Evolutionary conservation across 208 protist genomes (phyloP).

Genomic region (Crithidia bombi): DNA sequence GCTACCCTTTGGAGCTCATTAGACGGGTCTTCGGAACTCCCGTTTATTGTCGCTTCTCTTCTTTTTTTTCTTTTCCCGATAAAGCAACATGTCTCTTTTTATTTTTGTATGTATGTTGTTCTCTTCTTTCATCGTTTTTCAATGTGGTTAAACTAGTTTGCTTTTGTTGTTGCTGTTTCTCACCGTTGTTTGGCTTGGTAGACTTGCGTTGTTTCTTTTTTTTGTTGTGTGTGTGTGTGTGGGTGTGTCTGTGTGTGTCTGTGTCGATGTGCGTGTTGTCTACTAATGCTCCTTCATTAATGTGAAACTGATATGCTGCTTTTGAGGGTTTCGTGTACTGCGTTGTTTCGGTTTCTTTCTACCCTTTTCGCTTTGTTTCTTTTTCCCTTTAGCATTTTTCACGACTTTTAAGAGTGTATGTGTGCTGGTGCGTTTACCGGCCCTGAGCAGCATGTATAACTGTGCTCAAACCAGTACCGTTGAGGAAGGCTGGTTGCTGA

Average conservation of each 20-base stretch:
- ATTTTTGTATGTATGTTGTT: not conserved
- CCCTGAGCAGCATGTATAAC: too few relatives aligned
- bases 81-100: slow-evolving; percentile 8
- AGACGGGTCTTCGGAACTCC: not conserved
- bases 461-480: too few relatives aligned
- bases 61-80: slow-evolving; percentile 25
- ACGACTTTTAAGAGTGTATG: too few relatives aligned
- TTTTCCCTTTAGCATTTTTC: too few relatives aligned
- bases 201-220: not conserved
- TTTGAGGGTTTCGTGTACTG: not conserved
- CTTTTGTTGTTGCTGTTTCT: slow-evolving; percentile 3
- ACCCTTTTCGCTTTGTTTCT: not conserved
- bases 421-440: too few relatives aligned
- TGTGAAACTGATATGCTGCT: not conserved
- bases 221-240: not conserved
- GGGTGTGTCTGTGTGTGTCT: not conserved
- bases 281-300: not conserved
- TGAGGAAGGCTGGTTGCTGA: too few relatives aligned
- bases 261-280: not conserved
- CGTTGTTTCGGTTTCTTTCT: not conserved
- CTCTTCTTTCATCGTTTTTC: slow-evolving; percentile 32
- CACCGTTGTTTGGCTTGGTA: not conserved
- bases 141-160: slow-evolving; percentile 17
- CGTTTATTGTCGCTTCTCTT: slow-evolving; percentile 3
- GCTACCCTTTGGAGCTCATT: slow-evolving; percentile 12